Evolutionary conservation across 768 basidiomycete genomes (phyloP).

Genomic region (Chalciporus piperatus): DNA sequence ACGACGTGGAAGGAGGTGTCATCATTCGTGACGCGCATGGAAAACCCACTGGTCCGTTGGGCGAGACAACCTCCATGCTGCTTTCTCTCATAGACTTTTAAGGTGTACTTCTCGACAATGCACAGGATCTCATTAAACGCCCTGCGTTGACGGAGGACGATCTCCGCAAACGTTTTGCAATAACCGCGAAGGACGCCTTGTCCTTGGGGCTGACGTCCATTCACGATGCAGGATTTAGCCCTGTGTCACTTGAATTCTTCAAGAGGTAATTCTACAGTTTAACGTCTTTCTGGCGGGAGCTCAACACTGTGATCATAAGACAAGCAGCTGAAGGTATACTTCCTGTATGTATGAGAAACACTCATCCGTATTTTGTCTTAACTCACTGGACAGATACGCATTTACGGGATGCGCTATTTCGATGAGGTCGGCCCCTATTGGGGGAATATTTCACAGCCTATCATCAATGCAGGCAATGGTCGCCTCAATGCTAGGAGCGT

Average conservation of each 20-base stretch:
- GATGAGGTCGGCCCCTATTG: constrained; percentile 68
- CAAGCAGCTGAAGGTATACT: constrained; percentile 57
- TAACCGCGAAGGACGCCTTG: constrained; percentile 66
- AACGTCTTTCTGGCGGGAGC: background rate
- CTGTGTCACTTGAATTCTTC: constrained; percentile 72
- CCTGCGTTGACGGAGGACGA: constrained; percentile 64
- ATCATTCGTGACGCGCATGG: constrained; percentile 68
- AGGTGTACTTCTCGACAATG: constrained; percentile 85
- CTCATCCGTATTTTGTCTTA: background rate
- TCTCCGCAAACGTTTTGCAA: constrained; percentile 56
- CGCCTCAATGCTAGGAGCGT: constrained; percentile 71
- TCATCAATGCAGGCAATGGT: constrained; percentile 57
- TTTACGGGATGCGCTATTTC: constrained; percentile 76
- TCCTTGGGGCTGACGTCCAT: constrained; percentile 75
- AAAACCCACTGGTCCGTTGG: constrained; percentile 61
- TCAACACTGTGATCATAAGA: constrained; percentile 37
- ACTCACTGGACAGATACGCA: constrained; percentile 52
- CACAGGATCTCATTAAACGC: constrained; percentile 67
- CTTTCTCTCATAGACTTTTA: constrained; percentile 3
- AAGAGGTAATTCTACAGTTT: constrained; percentile 43
- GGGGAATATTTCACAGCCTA: constrained; percentile 59
- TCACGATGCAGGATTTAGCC: constrained; percentile 80
- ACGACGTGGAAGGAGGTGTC: constrained; percentile 72
- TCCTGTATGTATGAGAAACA: constrained; percentile 45
- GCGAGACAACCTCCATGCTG: background rate